Conservation (phyloP, 331 rosid species). For the Dryas integrifolia region DNA sequence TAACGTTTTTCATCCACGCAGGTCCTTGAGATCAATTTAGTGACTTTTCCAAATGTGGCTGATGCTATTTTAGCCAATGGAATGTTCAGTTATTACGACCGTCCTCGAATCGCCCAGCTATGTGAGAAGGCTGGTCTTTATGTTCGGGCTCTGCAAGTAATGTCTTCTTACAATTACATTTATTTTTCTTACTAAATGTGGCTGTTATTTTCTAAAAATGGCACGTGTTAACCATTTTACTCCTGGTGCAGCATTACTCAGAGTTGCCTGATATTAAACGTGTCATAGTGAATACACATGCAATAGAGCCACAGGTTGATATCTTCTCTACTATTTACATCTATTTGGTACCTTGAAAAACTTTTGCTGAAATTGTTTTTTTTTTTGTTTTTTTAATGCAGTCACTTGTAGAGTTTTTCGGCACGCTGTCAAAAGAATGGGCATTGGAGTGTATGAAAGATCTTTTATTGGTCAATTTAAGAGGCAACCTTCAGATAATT, state of each 20-base stretch:
- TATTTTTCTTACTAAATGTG: not conserved
- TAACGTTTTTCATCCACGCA: slow-evolving; percentile 34
- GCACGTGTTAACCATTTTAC: slow-evolving; percentile 17
- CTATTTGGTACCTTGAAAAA: slow-evolving; percentile 6
- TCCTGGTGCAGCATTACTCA: slow-evolving; percentile 81
- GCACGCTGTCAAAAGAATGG: slow-evolving; percentile 96
- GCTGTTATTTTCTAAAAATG: not conserved
- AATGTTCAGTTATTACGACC: slow-evolving; percentile 97
- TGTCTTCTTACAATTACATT: slow-evolving; percentile 21
- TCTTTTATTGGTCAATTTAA: slow-evolving; percentile 88
- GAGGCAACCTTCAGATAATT: slow-evolving; percentile 97
- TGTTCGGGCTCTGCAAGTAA: slow-evolving; percentile 92
- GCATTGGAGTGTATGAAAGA: slow-evolving; percentile 99
- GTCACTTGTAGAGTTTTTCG: slow-evolving; percentile 97
- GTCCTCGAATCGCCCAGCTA: slow-evolving; percentile 95
- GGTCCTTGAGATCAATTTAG: slow-evolving; percentile 97
- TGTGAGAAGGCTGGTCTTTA: slow-evolving; percentile 97
- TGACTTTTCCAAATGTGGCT: slow-evolving; percentile 95
- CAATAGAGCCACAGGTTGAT: slow-evolving; percentile 94
- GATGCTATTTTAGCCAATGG: slow-evolving; percentile 99
- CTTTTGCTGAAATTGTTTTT: slow-evolving; percentile 16
- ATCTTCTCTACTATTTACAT: slow-evolving; percentile 8
- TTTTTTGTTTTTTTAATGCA: slow-evolving; percentile 32
- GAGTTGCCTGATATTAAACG: slow-evolving; percentile 98
- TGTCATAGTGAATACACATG: slow-evolving; percentile 97